phyloP scores from a whole-genome alignment of 768 basidiomycete species.

The Hemileccinum rubropunctum region DNA sequence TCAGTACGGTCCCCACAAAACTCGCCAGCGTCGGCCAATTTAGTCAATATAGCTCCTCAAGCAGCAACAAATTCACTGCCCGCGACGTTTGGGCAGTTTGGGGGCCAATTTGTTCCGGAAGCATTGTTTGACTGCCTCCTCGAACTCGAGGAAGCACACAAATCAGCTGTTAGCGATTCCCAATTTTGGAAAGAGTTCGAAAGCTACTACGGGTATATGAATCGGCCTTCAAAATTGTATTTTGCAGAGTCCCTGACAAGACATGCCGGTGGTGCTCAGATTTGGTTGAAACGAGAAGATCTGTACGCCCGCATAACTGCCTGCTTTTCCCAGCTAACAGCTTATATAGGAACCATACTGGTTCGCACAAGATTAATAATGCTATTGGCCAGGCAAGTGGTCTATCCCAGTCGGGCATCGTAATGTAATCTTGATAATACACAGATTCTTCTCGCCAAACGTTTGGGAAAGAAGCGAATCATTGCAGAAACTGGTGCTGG shows the following conservation, averaged over 20 bases:
- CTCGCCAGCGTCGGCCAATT: background rate
- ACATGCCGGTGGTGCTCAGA: slow-evolving; percentile 87
- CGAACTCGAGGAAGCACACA: slow-evolving; percentile 91
- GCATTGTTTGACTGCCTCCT: slow-evolving; percentile 88
- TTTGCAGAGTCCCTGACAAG: slow-evolving; percentile 88
- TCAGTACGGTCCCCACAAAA: slow-evolving; percentile 1
- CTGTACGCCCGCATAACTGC: slow-evolving; percentile 41
- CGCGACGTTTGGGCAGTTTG: slow-evolving; percentile 89
- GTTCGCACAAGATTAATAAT: slow-evolving; percentile 99
- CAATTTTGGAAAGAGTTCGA: slow-evolving; percentile 91
- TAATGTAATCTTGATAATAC: background rate
- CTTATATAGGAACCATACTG: slow-evolving; percentile 84
- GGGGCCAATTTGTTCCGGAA: slow-evolving; percentile 97
- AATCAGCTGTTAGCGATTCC: slow-evolving; percentile 81
- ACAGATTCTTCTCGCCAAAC: slow-evolving; percentile 88
- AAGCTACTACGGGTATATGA: slow-evolving; percentile 89
- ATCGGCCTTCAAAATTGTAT: slow-evolving; percentile 90
- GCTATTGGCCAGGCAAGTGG: slow-evolving; percentile 84
- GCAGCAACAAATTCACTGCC: slow-evolving; percentile 55
- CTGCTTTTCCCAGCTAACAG: slow-evolving; percentile 1
- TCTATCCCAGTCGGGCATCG: background rate
- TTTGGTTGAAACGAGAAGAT: slow-evolving; percentile 98
- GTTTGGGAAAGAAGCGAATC: slow-evolving; percentile 93
- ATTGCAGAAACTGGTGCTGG: slow-evolving; percentile 99
- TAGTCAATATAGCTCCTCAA: slow-evolving; percentile 15